A percentile compares a stretch with the other conserved stretches of the same genome.
These are phyloP conservation scores for Oryza nivara DNA, from an alignment of 176 grass and related monocot species.

Conservation along the genomic window DNA sequence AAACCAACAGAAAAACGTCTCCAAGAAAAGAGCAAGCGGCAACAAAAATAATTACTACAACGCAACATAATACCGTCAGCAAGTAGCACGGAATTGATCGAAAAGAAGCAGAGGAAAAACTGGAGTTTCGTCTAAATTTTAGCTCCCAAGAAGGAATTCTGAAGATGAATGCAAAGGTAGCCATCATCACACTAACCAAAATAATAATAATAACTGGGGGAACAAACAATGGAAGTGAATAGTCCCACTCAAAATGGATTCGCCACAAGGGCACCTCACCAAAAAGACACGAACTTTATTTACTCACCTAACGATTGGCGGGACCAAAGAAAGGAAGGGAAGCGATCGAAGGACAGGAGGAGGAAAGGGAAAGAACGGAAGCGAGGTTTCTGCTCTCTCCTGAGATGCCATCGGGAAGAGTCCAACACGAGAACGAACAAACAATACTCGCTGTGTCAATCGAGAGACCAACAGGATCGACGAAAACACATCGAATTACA, in stretches of 20 bases:
- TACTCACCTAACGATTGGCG: slow-evolving; percentile 9
- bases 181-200: slow-evolving; percentile 4
- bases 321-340: slow-evolving; percentile 20
- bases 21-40: background rate
- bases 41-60: slow-evolving; percentile 24
- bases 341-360: slow-evolving; percentile 11
- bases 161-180: background rate
- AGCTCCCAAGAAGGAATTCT: background rate
- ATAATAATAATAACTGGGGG: slow-evolving; percentile 17
- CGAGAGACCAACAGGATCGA: slow-evolving; percentile 6
- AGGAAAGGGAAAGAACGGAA: slow-evolving; percentile 24
- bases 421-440: background rate
- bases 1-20: slow-evolving; percentile 14
- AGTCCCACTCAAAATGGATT: slow-evolving; percentile 20
- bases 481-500: background rate
- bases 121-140: background rate
- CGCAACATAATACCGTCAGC: slow-evolving; percentile 25
- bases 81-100: background rate
- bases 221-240: slow-evolving; percentile 31
- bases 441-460: slow-evolving; percentile 7
- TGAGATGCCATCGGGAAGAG: slow-evolving; percentile 6
- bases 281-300: slow-evolving; percentile 11
- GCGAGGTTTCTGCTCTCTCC: background rate
- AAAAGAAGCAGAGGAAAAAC: background rate
- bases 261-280: slow-evolving; percentile 26